phyloP scores from a whole-genome alignment of 2,329 filamentous ascomycete genomes.

The Byssochlamys sp. region DNA sequence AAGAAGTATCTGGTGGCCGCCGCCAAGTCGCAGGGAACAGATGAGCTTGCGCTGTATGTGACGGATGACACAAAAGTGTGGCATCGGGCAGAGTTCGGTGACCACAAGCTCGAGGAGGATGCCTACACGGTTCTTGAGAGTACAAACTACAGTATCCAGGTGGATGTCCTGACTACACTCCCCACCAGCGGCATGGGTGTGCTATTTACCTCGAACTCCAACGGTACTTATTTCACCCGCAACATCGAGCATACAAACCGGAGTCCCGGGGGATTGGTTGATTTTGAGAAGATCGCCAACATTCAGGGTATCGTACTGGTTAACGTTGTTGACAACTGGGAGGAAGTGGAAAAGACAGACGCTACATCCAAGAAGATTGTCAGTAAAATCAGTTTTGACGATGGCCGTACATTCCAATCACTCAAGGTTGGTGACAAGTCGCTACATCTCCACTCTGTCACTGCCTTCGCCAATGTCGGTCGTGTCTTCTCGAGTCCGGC shows the following conservation, averaged over 20 bases:
- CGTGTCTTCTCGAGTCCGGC: conserved; percentile 88
- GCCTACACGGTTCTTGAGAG: conserved; percentile 91
- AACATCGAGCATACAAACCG: conserved; percentile 91
- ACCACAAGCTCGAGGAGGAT: conserved; percentile 72
- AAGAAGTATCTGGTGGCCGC: conserved; percentile 83
- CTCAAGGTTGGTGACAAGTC: conserved; percentile 58
- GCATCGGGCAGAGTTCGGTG: conserved; percentile 84
- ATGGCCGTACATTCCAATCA: conserved; percentile 73
- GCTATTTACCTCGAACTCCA: conserved; percentile 91
- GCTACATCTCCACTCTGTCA: conserved; percentile 87
- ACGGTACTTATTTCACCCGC: conserved; percentile 88
- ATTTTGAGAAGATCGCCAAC: conserved; percentile 86
- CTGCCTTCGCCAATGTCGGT: conserved; percentile 69
- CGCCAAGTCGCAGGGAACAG: conserved; percentile 65
- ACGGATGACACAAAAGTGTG: conserved; percentile 73
- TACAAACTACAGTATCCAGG: conserved; percentile 94
- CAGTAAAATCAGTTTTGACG: conserved; percentile 86
- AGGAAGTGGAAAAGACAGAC: conserved; percentile 54
- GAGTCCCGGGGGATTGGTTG: conserved; percentile 63
- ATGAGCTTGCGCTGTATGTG: conserved; percentile 86
- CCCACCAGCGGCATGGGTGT: conserved; percentile 64
- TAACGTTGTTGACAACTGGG: conserved; percentile 78
- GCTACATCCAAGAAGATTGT: conserved; percentile 56
- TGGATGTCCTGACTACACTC: conserved; percentile 71
- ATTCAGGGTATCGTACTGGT: conserved; percentile 89